These are phyloP conservation scores for Coix lacrymajobi DNA, from an alignment of 176 grass and related monocot species.

Conservation along the genomic window DNA sequence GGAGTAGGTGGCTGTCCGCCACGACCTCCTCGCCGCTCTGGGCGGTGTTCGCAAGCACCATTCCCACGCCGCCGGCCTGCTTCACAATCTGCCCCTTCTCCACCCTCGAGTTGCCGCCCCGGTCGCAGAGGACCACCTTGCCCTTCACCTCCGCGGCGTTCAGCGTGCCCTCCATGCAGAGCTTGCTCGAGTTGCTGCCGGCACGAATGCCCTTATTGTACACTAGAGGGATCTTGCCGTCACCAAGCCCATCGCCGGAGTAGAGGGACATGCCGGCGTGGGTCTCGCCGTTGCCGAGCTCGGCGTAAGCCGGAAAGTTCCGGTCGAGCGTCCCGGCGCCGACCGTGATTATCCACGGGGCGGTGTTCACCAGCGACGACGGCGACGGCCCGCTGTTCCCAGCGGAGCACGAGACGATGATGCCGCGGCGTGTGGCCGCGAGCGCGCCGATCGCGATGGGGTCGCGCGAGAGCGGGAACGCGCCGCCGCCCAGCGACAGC, in stretches of 20 bases:
- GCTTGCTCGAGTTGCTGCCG: conserved; percentile 69
- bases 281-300: conserved; percentile 47
- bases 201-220: conserved; percentile 67
- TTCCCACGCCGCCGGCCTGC: conserved; percentile 69
- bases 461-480: conserved; percentile 49
- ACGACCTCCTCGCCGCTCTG: conserved; percentile 77
- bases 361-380: conserved; percentile 60
- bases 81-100: conserved; percentile 84
- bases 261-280: conserved; percentile 67
- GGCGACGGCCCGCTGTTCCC: conserved; percentile 73
- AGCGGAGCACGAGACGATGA: conserved; percentile 76
- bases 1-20: conserved; percentile 81
- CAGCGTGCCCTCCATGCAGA: conserved; percentile 68
- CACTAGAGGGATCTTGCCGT: conserved; percentile 32
- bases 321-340: conserved; percentile 72
- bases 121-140: conserved; percentile 81
- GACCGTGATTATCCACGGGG: conserved; percentile 78
- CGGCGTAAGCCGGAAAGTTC: conserved; percentile 60
- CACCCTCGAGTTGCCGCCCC: conserved; percentile 57
- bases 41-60: conserved; percentile 73
- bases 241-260: conserved; percentile 43
- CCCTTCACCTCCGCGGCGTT: conserved; percentile 57
- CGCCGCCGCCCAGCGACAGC: conserved; percentile 62
- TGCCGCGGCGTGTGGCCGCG: conserved; percentile 55
- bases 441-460: conserved; percentile 73